These are phyloP conservation scores for Ophiostoma angusticollis DNA, from an alignment of 2,329 filamentous ascomycete genomes.

Conservation along the genomic window DNA sequence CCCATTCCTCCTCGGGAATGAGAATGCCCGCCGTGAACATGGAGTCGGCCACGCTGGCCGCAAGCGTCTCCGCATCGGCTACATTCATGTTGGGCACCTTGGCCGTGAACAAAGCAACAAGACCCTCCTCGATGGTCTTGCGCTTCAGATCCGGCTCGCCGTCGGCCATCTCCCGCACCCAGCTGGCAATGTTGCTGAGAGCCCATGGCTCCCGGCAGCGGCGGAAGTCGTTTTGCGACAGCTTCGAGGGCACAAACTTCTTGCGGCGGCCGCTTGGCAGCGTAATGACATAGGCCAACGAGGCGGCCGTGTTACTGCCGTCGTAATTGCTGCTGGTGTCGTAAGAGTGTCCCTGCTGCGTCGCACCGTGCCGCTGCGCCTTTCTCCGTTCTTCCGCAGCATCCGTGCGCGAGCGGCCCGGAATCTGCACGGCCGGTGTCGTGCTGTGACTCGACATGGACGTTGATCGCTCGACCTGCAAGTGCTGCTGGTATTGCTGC, in stretches of 20 bases:
- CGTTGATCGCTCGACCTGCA: conserved; percentile 55
- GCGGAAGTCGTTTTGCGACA: conserved; percentile 68
- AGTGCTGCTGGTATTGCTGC: conserved; percentile 29
- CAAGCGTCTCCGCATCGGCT: conserved; percentile 83
- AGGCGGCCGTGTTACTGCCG: conserved; percentile 33
- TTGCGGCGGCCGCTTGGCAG: conserved; percentile 60
- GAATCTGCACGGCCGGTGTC: conserved; percentile 64
- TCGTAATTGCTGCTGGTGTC: conserved; percentile 44
- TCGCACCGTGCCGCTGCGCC: conserved; percentile 36
- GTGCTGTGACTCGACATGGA: conserved; percentile 74
- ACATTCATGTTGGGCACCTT: conserved; percentile 99
- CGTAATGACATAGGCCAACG: conserved; percentile 62
- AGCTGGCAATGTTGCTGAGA: conserved; percentile 70
- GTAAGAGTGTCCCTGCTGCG: conserved; percentile 36
- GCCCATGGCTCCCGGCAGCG: conserved; percentile 88
- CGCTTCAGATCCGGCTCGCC: conserved; percentile 80
- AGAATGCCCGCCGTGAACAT: conserved; percentile 73
- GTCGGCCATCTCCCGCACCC: conserved; percentile 82
- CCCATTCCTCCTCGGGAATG: conserved; percentile 89
- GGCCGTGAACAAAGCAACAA: conserved; percentile 79
- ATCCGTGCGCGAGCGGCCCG: conserved; percentile 89
- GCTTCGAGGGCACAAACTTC: conserved; percentile 75
- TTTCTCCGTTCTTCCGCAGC: conserved; percentile 58
- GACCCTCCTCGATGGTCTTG: conserved; percentile 72
- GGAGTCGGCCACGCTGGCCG: conserved; percentile 59